These are phyloP conservation scores for Eimeria maxima DNA, from an alignment of 169 alveolate genomes.

Conservation along the genomic window DNA sequence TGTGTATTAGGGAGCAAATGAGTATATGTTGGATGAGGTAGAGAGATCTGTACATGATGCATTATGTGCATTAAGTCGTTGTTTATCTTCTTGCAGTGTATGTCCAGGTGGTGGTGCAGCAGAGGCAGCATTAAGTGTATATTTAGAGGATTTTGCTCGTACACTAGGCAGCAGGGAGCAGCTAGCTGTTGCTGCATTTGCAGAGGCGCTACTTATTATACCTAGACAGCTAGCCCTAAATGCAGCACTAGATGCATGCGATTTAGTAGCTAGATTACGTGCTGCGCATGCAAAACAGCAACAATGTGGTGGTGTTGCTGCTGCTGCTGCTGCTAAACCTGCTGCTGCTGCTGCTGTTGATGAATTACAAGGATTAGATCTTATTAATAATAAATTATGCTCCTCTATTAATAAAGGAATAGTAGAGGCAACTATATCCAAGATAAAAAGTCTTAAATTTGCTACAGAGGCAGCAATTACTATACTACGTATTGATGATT, in stretches of 20 bases:
- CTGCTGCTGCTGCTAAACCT: too few species aligned
- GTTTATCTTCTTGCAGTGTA: constrained; percentile 84
- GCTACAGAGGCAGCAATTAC: constrained; percentile 99
- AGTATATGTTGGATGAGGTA: constrained; percentile 97
- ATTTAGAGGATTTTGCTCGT: constrained; percentile 98
- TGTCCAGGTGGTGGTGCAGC: constrained; percentile 99
- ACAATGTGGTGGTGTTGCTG: constrained; percentile 10
- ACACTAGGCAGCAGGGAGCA: constrained; percentile 98
- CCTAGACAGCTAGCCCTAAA: constrained; percentile 99
- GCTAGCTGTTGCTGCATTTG: constrained; percentile 99
- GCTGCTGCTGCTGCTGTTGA: too few species aligned
- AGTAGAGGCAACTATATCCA: constrained; percentile 97
- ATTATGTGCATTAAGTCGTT: constrained; percentile 94
- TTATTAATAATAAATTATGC: constrained; percentile 97
- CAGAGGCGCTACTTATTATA: constrained; percentile 98
- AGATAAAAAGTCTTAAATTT: constrained; percentile 95
- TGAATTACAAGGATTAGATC: constrained; percentile 95
- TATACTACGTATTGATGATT: constrained; percentile 98
- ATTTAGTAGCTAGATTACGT: constrained; percentile 87
- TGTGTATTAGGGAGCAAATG: constrained; percentile 99
- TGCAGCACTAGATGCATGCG: constrained; percentile 95
- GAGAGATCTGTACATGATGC: constrained; percentile 99
- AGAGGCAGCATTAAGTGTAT: constrained; percentile 98
- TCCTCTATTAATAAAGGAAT: constrained; percentile 97
- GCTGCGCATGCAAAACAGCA: constrained; percentile 82